Base-by-base conservation (phyloP, 306 rosid species). In the Calophaca sinica region DNA sequence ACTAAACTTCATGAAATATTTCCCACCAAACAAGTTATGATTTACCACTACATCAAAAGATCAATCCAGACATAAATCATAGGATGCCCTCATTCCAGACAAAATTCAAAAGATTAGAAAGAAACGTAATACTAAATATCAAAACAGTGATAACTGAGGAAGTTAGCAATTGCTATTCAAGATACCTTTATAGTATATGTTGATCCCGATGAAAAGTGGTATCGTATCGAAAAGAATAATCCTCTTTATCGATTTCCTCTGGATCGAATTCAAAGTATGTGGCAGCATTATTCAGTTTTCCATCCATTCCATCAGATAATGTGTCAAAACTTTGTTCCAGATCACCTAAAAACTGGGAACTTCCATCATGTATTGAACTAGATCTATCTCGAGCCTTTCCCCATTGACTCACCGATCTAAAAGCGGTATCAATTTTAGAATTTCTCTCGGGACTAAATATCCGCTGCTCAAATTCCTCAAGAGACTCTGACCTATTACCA, bases 231-330 rank as follows among this genome's bases (percentile, higher is more conserved):
- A 54, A 84, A 48, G 81, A 7, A 73, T 81, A 81, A 77, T 9
- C 81, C 0, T 73, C 83, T 49, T 77, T 9, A 0, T 55, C 68
- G 2, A 73, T 1, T 77, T 81, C 88, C 0, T 84, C 79, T 2
- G 51, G 12, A 74, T 84, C 88, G 68, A 28, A 48, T 62, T 84
- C 83, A 69, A 84, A 84, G 69, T 73, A 81, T n/a, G 1, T 20
- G 58, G 88, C 83, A 41, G 85, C 88, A 5, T 63, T 12, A 74
- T 81, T 51, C 45, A 84, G 79, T 20, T 74, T 41, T 31, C 69
- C 88, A 68, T 81, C 85, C 88, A 84, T 68, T 73, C 83, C 81
- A 80, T 84, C 88, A 41, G 76, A n/a, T 69, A 81, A 73, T 33
- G 88, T 77, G 62, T 84, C 76, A 49, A 68, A 74, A 63, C 26